Evolutionary conservation across 805 yeast species (phyloP).

Genomic region (Kodamaea laetipori): DNA sequence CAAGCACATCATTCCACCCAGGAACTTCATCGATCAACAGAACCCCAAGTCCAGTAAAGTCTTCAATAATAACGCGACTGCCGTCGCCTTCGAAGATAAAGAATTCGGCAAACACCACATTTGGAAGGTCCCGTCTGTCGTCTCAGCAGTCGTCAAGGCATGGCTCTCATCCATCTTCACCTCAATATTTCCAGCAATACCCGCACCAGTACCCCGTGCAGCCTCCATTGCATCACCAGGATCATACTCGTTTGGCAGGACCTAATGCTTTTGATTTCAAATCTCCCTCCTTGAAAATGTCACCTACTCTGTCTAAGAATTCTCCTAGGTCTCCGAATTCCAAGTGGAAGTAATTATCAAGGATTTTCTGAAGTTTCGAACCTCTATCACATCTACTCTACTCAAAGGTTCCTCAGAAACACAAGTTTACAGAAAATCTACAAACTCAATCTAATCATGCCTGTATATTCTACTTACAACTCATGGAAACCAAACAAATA

Average conservation of each 20-base stretch:
- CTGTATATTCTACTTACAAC: constrained; percentile 23
- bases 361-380: not conserved
- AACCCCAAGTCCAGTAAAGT: constrained; percentile 14
- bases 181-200: not conserved
- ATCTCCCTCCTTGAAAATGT: too few species aligned
- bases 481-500: constrained; percentile 48
- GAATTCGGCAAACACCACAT: not conserved
- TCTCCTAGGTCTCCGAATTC: not conserved
- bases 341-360: not conserved
- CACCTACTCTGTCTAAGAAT: not conserved
- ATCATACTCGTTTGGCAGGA: not conserved
- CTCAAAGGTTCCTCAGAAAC: too few species aligned
- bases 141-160: constrained; percentile 12
- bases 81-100: not conserved
- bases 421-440: too few species aligned
- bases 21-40: constrained; percentile 3
- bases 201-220: constrained; percentile 7
- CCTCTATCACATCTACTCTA: too few species aligned
- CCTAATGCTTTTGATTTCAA: too few species aligned
- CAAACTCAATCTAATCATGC: not conserved
- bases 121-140: constrained; percentile 6
- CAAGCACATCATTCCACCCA: not conserved
- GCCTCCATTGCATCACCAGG: not conserved
- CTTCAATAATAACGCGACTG: not conserved
- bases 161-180: constrained; percentile 4